These are phyloP conservation scores for Fusarium veterinarium DNA, from an alignment of 2,329 filamentous ascomycete genomes.

Conservation along the genomic window DNA sequence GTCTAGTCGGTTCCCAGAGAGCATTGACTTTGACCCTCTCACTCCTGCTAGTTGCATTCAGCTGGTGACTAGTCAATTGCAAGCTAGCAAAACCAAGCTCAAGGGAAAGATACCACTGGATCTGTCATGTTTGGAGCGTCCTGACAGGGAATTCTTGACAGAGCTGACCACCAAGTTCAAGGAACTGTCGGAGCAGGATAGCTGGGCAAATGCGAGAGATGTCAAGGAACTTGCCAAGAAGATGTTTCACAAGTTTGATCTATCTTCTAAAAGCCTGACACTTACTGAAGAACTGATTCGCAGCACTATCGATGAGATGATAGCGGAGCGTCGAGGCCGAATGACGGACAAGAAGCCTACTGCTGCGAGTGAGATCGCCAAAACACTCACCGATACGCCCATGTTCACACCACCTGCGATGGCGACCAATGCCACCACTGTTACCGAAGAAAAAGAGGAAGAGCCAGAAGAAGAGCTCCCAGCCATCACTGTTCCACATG, in stretches of 20 bases:
- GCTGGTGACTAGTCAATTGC: slow-evolving; percentile 54
- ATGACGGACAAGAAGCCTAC: slow-evolving; percentile 24
- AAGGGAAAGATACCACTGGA: slow-evolving; percentile 37
- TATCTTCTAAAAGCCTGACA: slow-evolving; percentile 3
- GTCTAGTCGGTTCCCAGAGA: slow-evolving; percentile 72
- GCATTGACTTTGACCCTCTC: slow-evolving; percentile 65
- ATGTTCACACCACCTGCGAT: background rate
- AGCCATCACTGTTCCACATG: background rate
- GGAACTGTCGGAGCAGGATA: slow-evolving; percentile 54
- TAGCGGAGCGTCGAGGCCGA: slow-evolving; percentile 17
- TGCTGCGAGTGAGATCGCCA: accelerated
- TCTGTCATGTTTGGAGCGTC: slow-evolving; percentile 42
- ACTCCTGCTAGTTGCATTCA: slow-evolving; percentile 54
- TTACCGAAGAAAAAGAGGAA: background rate
- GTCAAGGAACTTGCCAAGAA: slow-evolving; percentile 64
- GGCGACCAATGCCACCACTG: background rate
- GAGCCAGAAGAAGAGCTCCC: background rate
- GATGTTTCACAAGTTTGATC: slow-evolving; percentile 56
- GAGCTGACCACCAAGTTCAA: slow-evolving; percentile 49
- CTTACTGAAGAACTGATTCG: slow-evolving; percentile 36
- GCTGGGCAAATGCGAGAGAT: slow-evolving; percentile 74
- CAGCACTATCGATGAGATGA: slow-evolving; percentile 40
- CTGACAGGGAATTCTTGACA: slow-evolving; percentile 1
- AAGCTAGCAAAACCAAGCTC: slow-evolving; percentile 42
- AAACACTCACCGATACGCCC: background rate